A percentile compares a stretch with the other conserved stretches of the same genome.
Conservation (phyloP, 768 basidiomycete species). For the Plicaturopsis crispa region DNA sequence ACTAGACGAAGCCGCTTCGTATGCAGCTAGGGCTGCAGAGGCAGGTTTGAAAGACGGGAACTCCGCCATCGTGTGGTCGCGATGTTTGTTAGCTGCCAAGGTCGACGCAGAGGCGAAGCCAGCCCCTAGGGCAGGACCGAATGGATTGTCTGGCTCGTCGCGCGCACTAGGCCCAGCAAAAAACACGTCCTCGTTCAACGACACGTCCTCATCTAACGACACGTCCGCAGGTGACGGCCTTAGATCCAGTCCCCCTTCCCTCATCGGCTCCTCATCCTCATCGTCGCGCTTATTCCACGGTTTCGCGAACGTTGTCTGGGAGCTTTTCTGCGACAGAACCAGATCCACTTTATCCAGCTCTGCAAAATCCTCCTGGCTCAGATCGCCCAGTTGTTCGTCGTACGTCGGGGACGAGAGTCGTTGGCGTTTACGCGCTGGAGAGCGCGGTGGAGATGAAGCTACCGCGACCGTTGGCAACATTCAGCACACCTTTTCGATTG, state of each 20-base stretch:
- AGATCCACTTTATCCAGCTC: conserved; percentile 48
- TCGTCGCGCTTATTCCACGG: conserved; percentile 2
- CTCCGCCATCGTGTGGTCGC: no score
- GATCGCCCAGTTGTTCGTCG: conserved; percentile 40
- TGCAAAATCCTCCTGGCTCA: conserved; percentile 48
- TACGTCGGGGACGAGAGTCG: conserved; percentile 63
- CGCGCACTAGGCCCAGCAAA: no score
- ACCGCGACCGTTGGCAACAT: no score
- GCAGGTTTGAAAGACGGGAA: no score
- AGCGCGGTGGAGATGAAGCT: no score
- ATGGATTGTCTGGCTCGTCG: conserved; percentile 39
- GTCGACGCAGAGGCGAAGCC: conserved; percentile 9
- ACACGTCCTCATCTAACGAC: no score
- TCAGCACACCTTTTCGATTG: no score
- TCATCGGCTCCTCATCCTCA: conserved; percentile 4
- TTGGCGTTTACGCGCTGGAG: conserved; percentile 49
- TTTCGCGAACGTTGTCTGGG: conserved; percentile 1
- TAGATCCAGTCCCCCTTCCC: conserved; percentile 10
- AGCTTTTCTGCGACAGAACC: conserved; percentile 29
- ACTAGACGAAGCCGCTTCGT: background rate
- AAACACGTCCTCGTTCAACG: no score
- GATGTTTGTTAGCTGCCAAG: conserved; percentile 14
- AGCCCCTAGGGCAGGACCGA: conserved; percentile 13
- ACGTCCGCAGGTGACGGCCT: no score
- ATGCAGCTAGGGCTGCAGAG: no score